Evolutionary conservation across 2,329 filamentous ascomycete genomes (phyloP), one percentile per base, ranked within the genome.

Genomic region (Penicillium sp.): DNA sequence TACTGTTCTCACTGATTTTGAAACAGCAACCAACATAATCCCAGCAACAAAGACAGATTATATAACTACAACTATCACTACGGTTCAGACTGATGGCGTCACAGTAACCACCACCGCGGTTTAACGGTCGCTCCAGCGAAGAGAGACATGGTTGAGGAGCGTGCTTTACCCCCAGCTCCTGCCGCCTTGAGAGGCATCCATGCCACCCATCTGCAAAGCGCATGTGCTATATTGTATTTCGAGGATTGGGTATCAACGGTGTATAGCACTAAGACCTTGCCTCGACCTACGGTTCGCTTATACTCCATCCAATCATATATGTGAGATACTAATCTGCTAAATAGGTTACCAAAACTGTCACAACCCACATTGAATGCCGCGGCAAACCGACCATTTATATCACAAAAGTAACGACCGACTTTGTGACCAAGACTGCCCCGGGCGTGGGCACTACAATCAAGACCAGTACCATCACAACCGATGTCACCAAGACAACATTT

Each of bases 181-280:
- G 21, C 48, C n/a, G 48, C 48, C 14, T 24, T 50, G 26, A 50
- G 37, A 34, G 48, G 37, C 5, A 34, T 50, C 23, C 48, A 50
- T 18, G 5, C 9, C 13, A 43, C 24, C 16, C 24, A 31, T 14
- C 26, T 50, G 14, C 23, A 37, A 13, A 31, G 19, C n/a, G 48
- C 48, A 23, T 50, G 48, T 18, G 28, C 48, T 24, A 33, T 50
- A 36, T 43, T 50, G 19, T 19, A 40, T 16, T 42, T 40, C 11
- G 48, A 50, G 18, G 37, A 43, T 2, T 50, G 48, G 48, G 18
- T 24, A 14, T 33, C 48, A 14, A 43, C 36, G n/a, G 28, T 29
- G 5, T 50, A 50, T 26, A 50, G n/a, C 11, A 50, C 48, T 13
- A 43, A 42, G n/a, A 50, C 48, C 16, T 8, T 34, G 23, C 24